Evolutionary conservation across 495 filamentous ascomycete species (phyloP).

Genomic region (Aspergillus hancockii): DNA sequence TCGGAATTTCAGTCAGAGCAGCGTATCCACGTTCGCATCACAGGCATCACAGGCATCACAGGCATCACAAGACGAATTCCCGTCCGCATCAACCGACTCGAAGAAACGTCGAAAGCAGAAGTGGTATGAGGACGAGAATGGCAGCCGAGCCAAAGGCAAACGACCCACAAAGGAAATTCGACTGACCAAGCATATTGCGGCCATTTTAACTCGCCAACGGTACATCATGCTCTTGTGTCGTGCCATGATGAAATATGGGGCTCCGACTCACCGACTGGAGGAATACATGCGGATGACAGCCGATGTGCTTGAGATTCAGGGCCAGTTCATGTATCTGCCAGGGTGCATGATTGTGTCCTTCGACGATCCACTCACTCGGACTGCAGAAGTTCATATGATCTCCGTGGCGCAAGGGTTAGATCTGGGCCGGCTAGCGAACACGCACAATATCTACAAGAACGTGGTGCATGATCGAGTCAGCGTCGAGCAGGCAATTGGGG

Average conservation of each 20-base stretch:
- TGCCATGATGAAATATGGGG: constrained; percentile 80
- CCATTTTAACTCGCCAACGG: constrained; percentile 72
- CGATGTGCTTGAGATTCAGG: constrained; percentile 80
- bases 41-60: constrained; percentile 9
- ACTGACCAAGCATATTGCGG: constrained; percentile 82
- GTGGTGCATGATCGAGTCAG: constrained; percentile 84
- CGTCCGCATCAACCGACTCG: constrained; percentile 19
- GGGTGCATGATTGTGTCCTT: constrained; percentile 94
- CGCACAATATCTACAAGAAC: constrained; percentile 85
- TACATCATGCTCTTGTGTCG: constrained; percentile 87
- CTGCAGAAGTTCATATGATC: constrained; percentile 86
- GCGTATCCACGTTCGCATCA: constrained; percentile 10
- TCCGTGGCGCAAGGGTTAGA: constrained; percentile 73
- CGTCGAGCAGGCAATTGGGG: constrained; percentile 72
- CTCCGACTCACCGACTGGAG: constrained; percentile 72
- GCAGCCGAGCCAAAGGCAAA: constrained; percentile 13
- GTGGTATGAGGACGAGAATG: constrained; percentile 32
- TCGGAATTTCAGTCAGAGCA: constrained; percentile 16
- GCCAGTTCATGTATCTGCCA: constrained; percentile 86
- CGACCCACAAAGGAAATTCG: constrained; percentile 22
- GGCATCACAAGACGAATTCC: constrained; percentile 12
- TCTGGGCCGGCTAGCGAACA: constrained; percentile 76
- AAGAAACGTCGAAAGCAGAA: constrained; percentile 36
- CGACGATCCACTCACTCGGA: constrained; percentile 82
- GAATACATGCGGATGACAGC: constrained; percentile 89